Percentiles rank a stretch among this genome's conserved stretches.
These are phyloP conservation scores for Bothriochloa decipiens DNA, from an alignment of 176 grass and related monocot genomes.

Conservation along the genomic window DNA sequence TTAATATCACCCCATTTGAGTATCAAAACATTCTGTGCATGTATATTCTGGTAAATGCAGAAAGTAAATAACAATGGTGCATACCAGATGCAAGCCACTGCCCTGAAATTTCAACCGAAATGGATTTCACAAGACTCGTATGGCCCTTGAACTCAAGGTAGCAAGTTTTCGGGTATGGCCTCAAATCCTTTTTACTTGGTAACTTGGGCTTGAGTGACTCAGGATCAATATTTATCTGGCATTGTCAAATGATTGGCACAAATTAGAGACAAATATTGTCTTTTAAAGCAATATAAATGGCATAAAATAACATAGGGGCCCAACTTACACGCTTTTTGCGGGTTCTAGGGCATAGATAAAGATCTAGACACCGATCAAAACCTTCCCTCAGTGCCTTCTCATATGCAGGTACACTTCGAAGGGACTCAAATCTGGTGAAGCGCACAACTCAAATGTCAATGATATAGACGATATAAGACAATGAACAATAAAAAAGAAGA, in stretches of 20 bases:
- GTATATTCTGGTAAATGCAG: slow-evolving; percentile 3
- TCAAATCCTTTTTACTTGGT: slow-evolving; percentile 95
- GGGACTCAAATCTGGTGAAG: slow-evolving; percentile 70
- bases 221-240: slow-evolving; percentile 94
- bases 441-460: slow-evolving; percentile 36
- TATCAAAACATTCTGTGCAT: slow-evolving; percentile 6
- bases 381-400: slow-evolving; percentile 86
- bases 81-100: slow-evolving; percentile 96
- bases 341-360: slow-evolving; percentile 95
- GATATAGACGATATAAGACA: slow-evolving; percentile 23
- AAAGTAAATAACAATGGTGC: slow-evolving; percentile 26
- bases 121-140: slow-evolving; percentile 66
- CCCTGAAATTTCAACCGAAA: slow-evolving; percentile 84
- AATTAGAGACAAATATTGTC: slow-evolving; percentile 4
- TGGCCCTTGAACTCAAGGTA: slow-evolving; percentile 95
- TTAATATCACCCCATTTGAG: slow-evolving; percentile 7
- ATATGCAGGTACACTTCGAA: slow-evolving; percentile 91
- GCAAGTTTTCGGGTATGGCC: slow-evolving; percentile 90
- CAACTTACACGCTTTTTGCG: slow-evolving; percentile 85
- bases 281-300: slow-evolving; percentile 1
- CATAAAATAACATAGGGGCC: background rate
- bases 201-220: slow-evolving; percentile 91
- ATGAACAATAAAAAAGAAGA: slow-evolving; percentile 15
- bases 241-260: slow-evolving; percentile 34
- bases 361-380: slow-evolving; percentile 93